Conservation (phyloP, 1,284 basidiomycete species). For the Ustilago vetiveriae region DNA sequence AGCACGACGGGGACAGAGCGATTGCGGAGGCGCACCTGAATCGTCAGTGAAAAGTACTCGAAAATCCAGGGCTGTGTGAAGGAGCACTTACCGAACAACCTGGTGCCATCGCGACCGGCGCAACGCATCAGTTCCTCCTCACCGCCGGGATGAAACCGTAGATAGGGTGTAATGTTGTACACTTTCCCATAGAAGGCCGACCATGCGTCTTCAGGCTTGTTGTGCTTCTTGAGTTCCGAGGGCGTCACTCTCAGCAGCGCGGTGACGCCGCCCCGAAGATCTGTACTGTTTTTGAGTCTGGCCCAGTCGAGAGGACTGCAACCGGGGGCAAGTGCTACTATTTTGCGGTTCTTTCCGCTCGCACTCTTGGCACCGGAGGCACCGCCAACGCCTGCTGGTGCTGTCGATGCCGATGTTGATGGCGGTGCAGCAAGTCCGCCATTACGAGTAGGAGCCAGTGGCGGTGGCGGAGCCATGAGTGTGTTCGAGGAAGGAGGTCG, state of each 20-base stretch:
- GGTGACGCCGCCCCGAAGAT: slow-evolving; percentile 46
- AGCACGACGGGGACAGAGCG: not conserved
- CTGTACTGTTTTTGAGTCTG: slow-evolving; percentile 76
- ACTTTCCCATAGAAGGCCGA: slow-evolving; percentile 90
- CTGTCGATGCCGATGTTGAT: slow-evolving; percentile 52
- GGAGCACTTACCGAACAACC: slow-evolving; percentile 81
- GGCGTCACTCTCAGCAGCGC: slow-evolving; percentile 77
- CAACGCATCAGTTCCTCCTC: slow-evolving; percentile 93
- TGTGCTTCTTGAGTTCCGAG: slow-evolving; percentile 83
- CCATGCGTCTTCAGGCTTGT: slow-evolving; percentile 89
- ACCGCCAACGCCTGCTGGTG: slow-evolving; percentile 52
- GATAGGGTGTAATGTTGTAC: slow-evolving; percentile 94
- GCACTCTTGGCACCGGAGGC: slow-evolving; percentile 34
- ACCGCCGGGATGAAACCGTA: slow-evolving; percentile 92
- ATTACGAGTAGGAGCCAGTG: slow-evolving; percentile 37
- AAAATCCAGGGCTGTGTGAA: not conserved
- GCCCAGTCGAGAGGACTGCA: slow-evolving; percentile 96
- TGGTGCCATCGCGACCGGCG: slow-evolving; percentile 91
- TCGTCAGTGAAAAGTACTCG: not conserved
- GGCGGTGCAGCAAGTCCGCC: slow-evolving; percentile 44
- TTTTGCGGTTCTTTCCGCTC: slow-evolving; percentile 66
- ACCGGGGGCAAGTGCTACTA: slow-evolving; percentile 90
- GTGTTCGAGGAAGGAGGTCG: slow-evolving; percentile 6
- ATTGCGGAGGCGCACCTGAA: not conserved
- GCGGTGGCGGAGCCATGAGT: slow-evolving; percentile 41